Base-by-base conservation (phyloP, 208 protist species). In the Herpetomonas samuelpessoai region DNA sequence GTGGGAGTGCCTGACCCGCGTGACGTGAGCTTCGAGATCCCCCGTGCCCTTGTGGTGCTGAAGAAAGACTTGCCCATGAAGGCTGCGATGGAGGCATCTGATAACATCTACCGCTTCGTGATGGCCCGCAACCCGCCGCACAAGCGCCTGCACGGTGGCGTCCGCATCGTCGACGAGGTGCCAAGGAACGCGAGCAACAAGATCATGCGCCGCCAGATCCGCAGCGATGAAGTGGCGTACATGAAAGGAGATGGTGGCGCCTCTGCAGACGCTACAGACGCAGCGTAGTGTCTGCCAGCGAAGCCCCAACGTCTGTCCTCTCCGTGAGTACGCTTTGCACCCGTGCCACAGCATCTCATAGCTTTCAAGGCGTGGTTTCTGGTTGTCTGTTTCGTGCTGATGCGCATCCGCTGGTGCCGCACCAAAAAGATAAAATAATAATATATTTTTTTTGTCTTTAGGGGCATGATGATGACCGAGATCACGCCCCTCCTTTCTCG, bases 151-250 rank as follows among this genome's bases (percentile, higher is more conserved):
- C 76, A 86, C 58, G 85, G 74, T 31, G 81, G 71, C 31, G 68
- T 97, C 22, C 73, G 72, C 45, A 80, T 96, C 31, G 69, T 93
- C 1, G 58, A 75, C 14, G 29, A 46, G n/a, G 71, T 97, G 38
- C 88, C 89, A 28, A 87, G 90, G 39, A 88, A 73, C 29, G 44
- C 71, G 27, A 58, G 71, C 16, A 88, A 88, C 47, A 96, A 97
- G 62, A 31, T 97, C 39, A 69, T 97, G 48, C 79, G 90, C 22
- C 81, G 88, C n/a, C 59, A 88, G 29, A 48, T 71, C 14, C 69
- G 74, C 14, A 28, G 63, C 48, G 50, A 63, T 1, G 74, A 85
- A 54, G 47, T 74, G 7, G 74, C 53, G n/a, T 68, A 74, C 57
- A 24, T 84, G 64, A 76, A 79, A 60, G 61, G 45, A 3, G 38